Evolutionary conservation across 352 stramenopile genomes (phyloP).

Genomic region (Aphanomyces cochlioides): DNA sequence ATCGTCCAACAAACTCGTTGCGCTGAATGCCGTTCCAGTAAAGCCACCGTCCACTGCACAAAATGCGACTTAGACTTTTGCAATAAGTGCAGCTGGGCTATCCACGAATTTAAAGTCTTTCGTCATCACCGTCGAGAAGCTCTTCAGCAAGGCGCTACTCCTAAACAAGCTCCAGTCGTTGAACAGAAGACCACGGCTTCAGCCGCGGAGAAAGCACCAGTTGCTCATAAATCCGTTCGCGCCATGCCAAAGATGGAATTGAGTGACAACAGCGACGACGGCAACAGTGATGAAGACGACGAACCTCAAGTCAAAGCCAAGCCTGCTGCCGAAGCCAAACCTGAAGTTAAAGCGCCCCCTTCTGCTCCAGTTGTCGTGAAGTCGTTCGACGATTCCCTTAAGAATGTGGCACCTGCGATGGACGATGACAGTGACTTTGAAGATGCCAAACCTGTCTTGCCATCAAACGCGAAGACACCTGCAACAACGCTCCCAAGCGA

Average conservation of each 20-base stretch:
- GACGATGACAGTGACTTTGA: too few relatives aligned
- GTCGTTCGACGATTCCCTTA: too few relatives aligned
- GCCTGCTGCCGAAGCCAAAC: too few relatives aligned
- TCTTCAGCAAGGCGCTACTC: neutral
- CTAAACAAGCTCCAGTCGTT: neutral
- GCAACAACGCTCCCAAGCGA: too few relatives aligned
- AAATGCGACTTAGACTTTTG: constrained; percentile 28
- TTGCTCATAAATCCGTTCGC: neutral
- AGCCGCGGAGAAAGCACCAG: neutral
- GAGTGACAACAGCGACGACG: neutral
- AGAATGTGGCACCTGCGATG: too few relatives aligned
- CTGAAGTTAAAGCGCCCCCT: too few relatives aligned
- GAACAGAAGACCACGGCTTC: neutral
- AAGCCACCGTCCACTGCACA: constrained; percentile 18
- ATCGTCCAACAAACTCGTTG: neutral
- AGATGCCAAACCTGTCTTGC: too few relatives aligned
- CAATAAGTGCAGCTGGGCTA: constrained; percentile 21
- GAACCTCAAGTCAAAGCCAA: neutral
- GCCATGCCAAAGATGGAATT: constrained; percentile 1
- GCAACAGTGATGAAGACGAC: neutral
- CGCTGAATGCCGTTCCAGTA: constrained; percentile 13
- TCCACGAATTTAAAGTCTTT: constrained; percentile 30
- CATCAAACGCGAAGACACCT: too few relatives aligned
- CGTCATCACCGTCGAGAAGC: constrained; percentile 26
- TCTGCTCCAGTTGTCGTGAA: too few relatives aligned